These are phyloP conservation scores for Myxozyma geophila DNA, from an alignment of 805 yeast genomes.

Conservation along the genomic window DNA sequence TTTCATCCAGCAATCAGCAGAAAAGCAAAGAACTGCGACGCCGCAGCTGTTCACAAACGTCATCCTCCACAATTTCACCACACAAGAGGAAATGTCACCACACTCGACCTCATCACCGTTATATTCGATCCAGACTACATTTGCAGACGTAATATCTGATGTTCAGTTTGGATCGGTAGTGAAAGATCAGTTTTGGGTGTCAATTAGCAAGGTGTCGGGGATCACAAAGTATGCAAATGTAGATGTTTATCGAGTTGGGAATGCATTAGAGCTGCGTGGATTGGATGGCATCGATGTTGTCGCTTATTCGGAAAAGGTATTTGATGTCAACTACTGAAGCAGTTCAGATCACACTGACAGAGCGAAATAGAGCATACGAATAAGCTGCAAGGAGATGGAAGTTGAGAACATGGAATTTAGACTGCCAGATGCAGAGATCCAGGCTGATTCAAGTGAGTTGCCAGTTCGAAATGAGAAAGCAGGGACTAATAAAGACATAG, in stretches of 20 bases:
- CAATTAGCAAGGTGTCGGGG: conserved; percentile 28
- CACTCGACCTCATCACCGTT: conserved; percentile 32
- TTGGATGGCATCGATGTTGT: conserved; percentile 30
- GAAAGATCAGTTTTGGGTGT: conserved; percentile 53
- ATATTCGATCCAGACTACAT: conserved; percentile 52
- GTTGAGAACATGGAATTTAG: conserved; percentile 10
- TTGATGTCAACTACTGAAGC: too few relatives aligned
- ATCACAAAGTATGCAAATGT: conserved; percentile 44
- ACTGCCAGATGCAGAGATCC: conserved; percentile 5
- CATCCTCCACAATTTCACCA: background rate
- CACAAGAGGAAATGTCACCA: conserved; percentile 12
- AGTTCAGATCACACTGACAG: background rate
- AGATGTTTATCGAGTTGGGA: conserved; percentile 36
- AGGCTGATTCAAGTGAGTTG: conserved; percentile 8
- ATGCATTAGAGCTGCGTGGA: conserved; percentile 21
- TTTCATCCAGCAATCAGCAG: too few relatives aligned
- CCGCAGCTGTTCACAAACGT: background rate
- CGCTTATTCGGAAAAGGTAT: conserved; percentile 13
- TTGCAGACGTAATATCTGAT: conserved; percentile 52
- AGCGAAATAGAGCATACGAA: conserved; percentile 4
- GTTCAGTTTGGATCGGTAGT: conserved; percentile 39
- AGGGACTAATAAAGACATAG: conserved; percentile 7
- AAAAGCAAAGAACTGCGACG: background rate
- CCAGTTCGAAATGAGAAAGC: background rate
- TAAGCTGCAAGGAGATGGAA: conserved; percentile 17